Evolutionary conservation across 495 filamentous ascomycete species (phyloP).

Genomic region (Penicillium turbatum): DNA sequence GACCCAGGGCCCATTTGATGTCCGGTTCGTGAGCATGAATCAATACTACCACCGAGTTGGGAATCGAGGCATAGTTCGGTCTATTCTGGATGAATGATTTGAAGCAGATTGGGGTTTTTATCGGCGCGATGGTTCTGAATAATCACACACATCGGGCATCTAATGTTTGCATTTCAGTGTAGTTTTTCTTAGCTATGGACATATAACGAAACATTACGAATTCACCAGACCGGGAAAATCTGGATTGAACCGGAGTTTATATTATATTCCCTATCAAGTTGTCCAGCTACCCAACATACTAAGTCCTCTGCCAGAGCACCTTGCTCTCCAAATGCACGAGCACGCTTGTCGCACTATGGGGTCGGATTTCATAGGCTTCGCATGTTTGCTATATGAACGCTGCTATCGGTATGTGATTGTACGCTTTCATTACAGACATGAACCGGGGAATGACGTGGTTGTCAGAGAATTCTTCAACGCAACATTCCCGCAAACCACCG

Average conservation of each 20-base stretch:
- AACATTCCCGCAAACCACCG: conserved; percentile 41
- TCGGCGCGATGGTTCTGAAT: neutral
- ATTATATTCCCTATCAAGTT: no score
- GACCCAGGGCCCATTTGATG: conserved; percentile 21
- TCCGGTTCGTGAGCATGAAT: conserved; percentile 41
- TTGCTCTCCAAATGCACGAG: no score
- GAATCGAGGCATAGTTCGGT: conserved; percentile 46
- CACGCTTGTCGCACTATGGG: no score
- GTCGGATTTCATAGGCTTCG: no score
- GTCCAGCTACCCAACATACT: no score
- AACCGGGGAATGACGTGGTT: conserved; percentile 28
- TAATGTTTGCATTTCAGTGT: neutral
- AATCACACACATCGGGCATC: no score
- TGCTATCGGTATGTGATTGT: neutral
- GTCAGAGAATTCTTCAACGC: conserved; percentile 32
- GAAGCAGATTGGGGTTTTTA: neutral
- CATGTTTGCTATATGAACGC: neutral
- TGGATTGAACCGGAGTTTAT: neutral
- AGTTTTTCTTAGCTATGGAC: conserved; percentile 12
- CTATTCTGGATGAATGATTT: conserved; percentile 37
- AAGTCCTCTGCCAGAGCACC: no score
- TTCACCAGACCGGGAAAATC: neutral
- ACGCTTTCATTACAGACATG: conserved; percentile 21
- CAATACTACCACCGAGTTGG: conserved; percentile 51
- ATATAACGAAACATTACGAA: conserved; percentile 11